Evolutionary conservation across 2,329 filamentous ascomycete genomes (phyloP).

Genomic region (Dactylellina drechsleri): DNA sequence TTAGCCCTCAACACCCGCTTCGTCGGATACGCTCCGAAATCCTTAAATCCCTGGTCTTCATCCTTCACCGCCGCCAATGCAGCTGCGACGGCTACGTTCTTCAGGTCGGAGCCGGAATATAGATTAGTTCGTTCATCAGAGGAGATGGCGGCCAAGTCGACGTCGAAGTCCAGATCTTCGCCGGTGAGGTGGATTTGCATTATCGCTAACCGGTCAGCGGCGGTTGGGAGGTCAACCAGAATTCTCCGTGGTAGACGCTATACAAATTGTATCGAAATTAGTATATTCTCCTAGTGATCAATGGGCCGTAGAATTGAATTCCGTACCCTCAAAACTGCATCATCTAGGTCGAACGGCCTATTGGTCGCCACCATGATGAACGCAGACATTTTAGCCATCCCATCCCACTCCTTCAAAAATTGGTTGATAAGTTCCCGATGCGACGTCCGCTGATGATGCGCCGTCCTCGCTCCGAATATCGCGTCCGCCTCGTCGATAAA

Average conservation of each 20-base stretch:
- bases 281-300: neutral
- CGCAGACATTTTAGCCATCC: conserved; percentile 81
- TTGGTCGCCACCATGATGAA: conserved; percentile 99
- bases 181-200: conserved; percentile 76
- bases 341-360: conserved; percentile 91
- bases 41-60: conserved; percentile 65
- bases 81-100: conserved; percentile 82
- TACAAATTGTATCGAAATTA: neutral
- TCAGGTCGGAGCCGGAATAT: conserved; percentile 85
- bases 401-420: conserved; percentile 96
- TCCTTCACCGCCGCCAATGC: conserved; percentile 82
- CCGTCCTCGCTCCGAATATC: conserved; percentile 81
- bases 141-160: conserved; percentile 73
- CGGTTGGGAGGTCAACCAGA: conserved; percentile 57
- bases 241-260: conserved; percentile 57
- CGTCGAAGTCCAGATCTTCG: conserved; percentile 71
- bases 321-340: conserved; percentile 75
- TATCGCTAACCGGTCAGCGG: conserved; percentile 73
- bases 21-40: conserved; percentile 69
- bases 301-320: neutral
- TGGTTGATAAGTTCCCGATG: conserved; percentile 95
- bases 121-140: conserved; percentile 71
- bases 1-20: conserved; percentile 72
- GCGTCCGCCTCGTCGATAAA: conserved; percentile 98
- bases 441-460: conserved; percentile 72